A percentile compares a stretch with the other conserved stretches of the same genome.
Evolutionary conservation across 1,284 basidiomycete genomes (phyloP).

Genomic region (Hemileia vastatrix): DNA sequence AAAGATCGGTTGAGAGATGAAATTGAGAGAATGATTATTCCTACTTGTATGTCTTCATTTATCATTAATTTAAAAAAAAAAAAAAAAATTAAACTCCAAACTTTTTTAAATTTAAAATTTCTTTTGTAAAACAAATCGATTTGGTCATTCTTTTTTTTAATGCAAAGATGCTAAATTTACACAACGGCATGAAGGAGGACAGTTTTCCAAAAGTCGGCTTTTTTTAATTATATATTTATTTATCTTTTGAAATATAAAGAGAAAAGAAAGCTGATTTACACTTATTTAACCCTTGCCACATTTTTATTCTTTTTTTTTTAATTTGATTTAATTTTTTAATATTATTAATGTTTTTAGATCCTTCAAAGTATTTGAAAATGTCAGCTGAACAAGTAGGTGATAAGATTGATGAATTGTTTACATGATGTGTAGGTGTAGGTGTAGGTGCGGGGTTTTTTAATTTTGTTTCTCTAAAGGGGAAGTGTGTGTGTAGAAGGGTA

Average conservation of each 20-base stretch:
- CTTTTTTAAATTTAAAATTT: too few species aligned
- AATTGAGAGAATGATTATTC: conserved; percentile 38
- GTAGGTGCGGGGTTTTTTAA: too few species aligned
- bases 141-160: too few species aligned
- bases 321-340: not conserved
- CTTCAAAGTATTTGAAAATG: conserved; percentile 33
- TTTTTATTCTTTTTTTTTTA: not conserved
- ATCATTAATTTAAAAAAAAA: conserved; percentile 30
- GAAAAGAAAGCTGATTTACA: too few species aligned
- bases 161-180: conserved; percentile 20
- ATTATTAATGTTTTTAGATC: conserved; percentile 23
- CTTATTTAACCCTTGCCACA: too few species aligned
- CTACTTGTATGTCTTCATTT: conserved; percentile 32
- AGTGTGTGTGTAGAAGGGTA: too few species aligned
- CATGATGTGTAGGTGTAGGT: too few species aligned
- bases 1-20: conserved; percentile 36
- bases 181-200: conserved; percentile 25
- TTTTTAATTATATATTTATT: not conserved
- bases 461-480: too few species aligned
- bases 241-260: too few species aligned
- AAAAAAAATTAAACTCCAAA: too few species aligned
- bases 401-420: conserved; percentile 29
- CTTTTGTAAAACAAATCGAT: too few species aligned
- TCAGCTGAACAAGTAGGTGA: conserved; percentile 32
- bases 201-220: conserved; percentile 29